A percentile compares a stretch with the other conserved stretches of the same genome.
Conservation (phyloP, 805 yeast species). For the Cyberlindnera samutprakarnensis region DNA sequence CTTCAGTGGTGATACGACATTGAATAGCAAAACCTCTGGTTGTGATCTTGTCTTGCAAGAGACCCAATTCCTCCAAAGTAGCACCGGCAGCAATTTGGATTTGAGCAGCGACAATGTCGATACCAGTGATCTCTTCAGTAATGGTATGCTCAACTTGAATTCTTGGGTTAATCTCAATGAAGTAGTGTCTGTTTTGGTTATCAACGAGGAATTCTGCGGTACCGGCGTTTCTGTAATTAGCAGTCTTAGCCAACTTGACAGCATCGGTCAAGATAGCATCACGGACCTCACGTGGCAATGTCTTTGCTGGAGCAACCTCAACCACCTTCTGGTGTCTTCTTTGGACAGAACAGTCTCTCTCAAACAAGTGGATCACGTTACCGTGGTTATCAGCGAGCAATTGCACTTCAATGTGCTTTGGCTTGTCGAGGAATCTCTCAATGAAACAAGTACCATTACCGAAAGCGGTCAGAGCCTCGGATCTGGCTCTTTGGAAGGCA, state of each 20-base stretch:
- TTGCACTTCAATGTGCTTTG: conserved; percentile 98
- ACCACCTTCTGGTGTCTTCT: conserved; percentile 99
- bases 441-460: conserved; percentile 98
- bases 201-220: conserved; percentile 97
- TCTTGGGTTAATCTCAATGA: conserved; percentile 97
- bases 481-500: conserved; percentile 87
- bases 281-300: conserved; percentile 73
- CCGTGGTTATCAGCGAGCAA: conserved; percentile 90
- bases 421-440: conserved; percentile 89
- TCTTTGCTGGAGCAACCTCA: conserved; percentile 96
- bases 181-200: conserved; percentile 88
- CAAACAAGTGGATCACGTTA: conserved; percentile 90
- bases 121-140: conserved; percentile 98
- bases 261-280: conserved; percentile 94
- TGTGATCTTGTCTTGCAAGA: conserved; percentile 89
- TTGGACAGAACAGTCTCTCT: conserved; percentile 99
- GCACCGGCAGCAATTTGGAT: conserved; percentile 99
- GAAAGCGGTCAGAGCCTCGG: conserved; percentile 93
- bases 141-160: conserved; percentile 98
- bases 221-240: conserved; percentile 95
- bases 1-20: conserved; percentile 98
- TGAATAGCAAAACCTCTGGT: conserved; percentile 97
- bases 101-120: conserved; percentile 96
- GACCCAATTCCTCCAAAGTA: conserved; percentile 80
- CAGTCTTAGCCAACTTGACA: conserved; percentile 80